Evolutionary conservation across 352 stramenopile species (phyloP), one percentile per base, ranked within the genome.

Genomic region (Phytophthora citrophthora): DNA sequence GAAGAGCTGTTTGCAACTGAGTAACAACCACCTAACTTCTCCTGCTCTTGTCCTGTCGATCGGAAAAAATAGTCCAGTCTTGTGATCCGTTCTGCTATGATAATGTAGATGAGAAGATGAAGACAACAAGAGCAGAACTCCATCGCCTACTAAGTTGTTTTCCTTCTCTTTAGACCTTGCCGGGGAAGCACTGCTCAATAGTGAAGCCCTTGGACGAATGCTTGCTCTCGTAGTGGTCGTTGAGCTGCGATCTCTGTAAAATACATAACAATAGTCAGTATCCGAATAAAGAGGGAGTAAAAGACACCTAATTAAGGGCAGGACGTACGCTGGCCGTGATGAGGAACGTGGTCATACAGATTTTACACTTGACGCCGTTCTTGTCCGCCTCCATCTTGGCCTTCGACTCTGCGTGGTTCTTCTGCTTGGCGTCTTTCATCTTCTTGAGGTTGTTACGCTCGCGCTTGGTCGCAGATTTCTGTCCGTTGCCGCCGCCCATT

Each of bases 301-400:
- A 7, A 20, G 18, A 20, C 18, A 20, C 18, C 18, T 20, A 20
- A 20, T 15, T 13, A 20, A 9, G 38, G 38, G 8, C 39, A 26
- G 15, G 13, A 80, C 86, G 54, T 82, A 93, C 86, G 48, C 70
- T 91, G 55, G 85, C 86, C 15, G 86, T 95, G 72, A 93, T 75
- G 79, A 95, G 90, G 64, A 95, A 95, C 13, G 84, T 93, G 29
- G 85, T 92, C 73, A 95, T 86, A 74, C 86, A 95, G 74, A 95
- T 92, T 55, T 92, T 95, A 80, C 86, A 95, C 76, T 93, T 95
- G 79, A 92, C 74, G 29, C 79, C 80, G 27, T 77, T 74, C 45
- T 76, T 76, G 71, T 94, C 86, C n/a, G 84, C 82, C 60, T 79
- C 72, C 81, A 95, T 93, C 74, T 95, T 95, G 63, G 74, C 78